Evolutionary conservation across 2,329 filamentous ascomycete species (phyloP).

Genomic region (Pseudopithomyces chartarum): DNA sequence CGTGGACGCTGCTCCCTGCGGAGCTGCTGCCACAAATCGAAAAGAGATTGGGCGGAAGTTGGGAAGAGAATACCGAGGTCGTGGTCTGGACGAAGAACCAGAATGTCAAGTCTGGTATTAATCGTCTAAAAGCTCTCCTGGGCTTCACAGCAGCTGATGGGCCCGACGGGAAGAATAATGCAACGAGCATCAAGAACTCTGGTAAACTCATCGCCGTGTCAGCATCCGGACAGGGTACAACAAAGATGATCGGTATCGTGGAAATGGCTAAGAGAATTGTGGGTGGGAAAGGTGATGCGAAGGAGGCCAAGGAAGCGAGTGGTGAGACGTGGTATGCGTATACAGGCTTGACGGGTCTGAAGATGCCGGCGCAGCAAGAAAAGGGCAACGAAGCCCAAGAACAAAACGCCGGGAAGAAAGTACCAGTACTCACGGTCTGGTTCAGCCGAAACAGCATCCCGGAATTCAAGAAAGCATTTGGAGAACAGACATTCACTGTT

Average conservation of each 20-base stretch:
- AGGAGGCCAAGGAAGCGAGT: not conserved
- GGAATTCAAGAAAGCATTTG: constrained; percentile 20
- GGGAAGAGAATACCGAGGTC: constrained; percentile 2
- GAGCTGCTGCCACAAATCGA: constrained; percentile 3
- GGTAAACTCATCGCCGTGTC: constrained; percentile 12
- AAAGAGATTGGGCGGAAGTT: not conserved
- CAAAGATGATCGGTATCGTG: constrained; percentile 18
- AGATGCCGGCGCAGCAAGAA: not conserved
- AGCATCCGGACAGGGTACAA: constrained; percentile 17
- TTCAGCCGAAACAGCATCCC: constrained; percentile 14
- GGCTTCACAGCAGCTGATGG: not conserved
- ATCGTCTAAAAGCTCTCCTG: constrained; percentile 14
- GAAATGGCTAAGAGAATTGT: constrained; percentile 18
- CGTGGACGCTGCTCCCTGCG: constrained; percentile 16
- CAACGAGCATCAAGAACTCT: not conserved
- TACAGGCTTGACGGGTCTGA: constrained; percentile 9
- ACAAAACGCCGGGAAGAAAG: constrained; percentile 3
- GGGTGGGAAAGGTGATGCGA: not conserved
- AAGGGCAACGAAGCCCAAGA: not conserved
- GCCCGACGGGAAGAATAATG: not conserved
- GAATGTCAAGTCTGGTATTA: constrained; percentile 16
- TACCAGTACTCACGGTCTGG: constrained; percentile 24
- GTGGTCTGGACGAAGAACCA: constrained; percentile 19
- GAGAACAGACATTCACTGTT: constrained; percentile 15
- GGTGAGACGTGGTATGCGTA: constrained; percentile 18